phyloP scores from a whole-genome alignment of 139 green algal genomes.

The Chlamydomonas incerta region DNA sequence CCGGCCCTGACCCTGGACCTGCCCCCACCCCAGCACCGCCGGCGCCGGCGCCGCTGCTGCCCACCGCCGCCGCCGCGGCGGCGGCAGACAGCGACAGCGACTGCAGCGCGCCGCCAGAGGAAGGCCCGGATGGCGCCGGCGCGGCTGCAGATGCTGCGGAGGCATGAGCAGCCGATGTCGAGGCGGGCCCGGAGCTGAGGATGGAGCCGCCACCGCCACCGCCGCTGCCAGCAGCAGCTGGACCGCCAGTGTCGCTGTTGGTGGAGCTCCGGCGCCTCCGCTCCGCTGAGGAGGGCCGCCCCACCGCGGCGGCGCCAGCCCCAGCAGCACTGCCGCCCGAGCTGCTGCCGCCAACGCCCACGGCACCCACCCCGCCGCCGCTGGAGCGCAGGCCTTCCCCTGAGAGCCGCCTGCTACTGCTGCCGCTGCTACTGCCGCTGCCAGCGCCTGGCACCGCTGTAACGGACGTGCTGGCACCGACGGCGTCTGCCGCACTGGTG shows the following conservation, averaged over 20 bases:
- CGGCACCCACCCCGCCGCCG: neutral
- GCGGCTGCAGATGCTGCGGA: neutral
- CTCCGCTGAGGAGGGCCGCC: neutral
- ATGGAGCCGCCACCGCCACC: neutral
- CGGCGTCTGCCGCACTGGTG: neutral
- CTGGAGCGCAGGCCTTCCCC: neutral
- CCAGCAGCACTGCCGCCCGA: neutral
- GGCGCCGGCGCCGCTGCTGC: too few relatives aligned
- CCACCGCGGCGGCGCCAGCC: too few relatives aligned
- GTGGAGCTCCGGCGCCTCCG: neutral
- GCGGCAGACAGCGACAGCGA: too few relatives aligned
- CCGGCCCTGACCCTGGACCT: too few relatives aligned
- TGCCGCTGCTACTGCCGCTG: conserved; percentile 3
- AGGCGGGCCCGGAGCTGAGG: neutral
- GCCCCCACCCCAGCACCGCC: too few relatives aligned
- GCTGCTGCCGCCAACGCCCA: neutral
- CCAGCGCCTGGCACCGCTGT: neutral
- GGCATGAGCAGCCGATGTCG: neutral
- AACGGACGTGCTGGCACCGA: neutral
- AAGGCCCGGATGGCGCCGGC: too few relatives aligned
- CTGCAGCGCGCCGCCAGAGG: too few relatives aligned
- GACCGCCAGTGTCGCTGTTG: too few relatives aligned
- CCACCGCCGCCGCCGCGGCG: too few relatives aligned
- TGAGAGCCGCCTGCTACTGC: neutral
- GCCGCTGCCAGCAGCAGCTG: too few relatives aligned